A percentile compares a stretch with the other conserved stretches of the same genome.
These are phyloP conservation scores for Triangularia setosa DNA, from an alignment of 2,329 filamentous ascomycete species.

Conservation along the genomic window DNA sequence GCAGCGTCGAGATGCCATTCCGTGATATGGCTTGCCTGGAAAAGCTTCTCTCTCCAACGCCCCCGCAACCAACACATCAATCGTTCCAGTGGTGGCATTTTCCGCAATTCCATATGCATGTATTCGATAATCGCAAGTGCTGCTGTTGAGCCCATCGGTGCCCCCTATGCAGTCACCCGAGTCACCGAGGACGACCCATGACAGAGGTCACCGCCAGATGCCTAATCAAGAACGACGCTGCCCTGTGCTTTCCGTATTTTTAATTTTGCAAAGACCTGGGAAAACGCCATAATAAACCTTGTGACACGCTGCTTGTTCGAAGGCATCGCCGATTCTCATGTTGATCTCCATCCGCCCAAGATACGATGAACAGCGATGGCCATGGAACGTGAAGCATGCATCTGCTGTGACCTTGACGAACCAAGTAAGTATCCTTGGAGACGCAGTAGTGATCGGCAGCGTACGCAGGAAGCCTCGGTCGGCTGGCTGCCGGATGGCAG, in stretches of 20 bases:
- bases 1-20: background rate
- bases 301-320: slow-evolving; percentile 3
- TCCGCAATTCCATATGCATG: background rate
- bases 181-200: background rate
- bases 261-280: background rate
- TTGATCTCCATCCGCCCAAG: background rate
- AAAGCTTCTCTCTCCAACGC: background rate
- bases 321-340: slow-evolving; percentile 1
- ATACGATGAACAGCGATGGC: background rate
- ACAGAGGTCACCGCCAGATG: background rate
- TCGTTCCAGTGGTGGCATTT: background rate
- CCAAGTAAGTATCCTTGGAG: slow-evolving; percentile 2
- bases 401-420: background rate
- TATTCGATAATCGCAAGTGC: background rate
- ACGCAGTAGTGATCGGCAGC: slow-evolving; percentile 5
- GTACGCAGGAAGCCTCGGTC: background rate
- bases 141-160: background rate
- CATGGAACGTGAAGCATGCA: slow-evolving; percentile 1
- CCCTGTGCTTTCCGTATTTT: background rate
- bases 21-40: background rate
- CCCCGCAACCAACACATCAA: background rate
- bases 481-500: slow-evolving; percentile 1
- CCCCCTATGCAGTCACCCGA: background rate
- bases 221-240: background rate
- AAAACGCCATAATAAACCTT: slow-evolving; percentile 10